phyloP scores from a whole-genome alignment of 805 yeast species.

The Blastobotrys mokoenaii region DNA sequence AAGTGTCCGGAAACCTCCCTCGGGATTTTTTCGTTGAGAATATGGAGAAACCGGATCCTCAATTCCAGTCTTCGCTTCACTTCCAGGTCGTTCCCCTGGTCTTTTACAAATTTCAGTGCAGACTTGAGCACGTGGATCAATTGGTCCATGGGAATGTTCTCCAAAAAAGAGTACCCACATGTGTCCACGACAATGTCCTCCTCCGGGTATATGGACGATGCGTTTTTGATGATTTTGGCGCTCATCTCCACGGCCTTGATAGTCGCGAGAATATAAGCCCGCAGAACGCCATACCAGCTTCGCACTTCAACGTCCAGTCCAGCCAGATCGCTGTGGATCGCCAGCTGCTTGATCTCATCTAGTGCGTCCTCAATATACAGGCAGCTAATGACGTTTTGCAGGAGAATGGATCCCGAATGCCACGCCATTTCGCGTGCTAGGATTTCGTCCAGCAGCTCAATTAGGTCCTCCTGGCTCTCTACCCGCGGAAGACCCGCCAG shows the following conservation, averaged over 20 bases:
- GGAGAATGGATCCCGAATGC: slow-evolving; percentile 65
- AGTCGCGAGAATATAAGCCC: slow-evolving; percentile 20
- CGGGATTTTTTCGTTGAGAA: slow-evolving; percentile 14
- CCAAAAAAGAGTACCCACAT: slow-evolving; percentile 44
- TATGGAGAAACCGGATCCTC: slow-evolving; percentile 18
- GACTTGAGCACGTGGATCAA: slow-evolving; percentile 19
- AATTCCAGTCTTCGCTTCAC: slow-evolving; percentile 12
- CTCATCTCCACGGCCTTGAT: slow-evolving; percentile 19
- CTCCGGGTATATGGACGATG: slow-evolving; percentile 24
- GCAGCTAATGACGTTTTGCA: slow-evolving; percentile 73
- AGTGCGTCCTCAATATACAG: slow-evolving; percentile 59
- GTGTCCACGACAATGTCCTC: slow-evolving; percentile 35
- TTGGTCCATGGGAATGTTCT: slow-evolving; percentile 13
- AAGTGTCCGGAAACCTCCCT: background rate
- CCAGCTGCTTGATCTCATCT: slow-evolving; percentile 19
- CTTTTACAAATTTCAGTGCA: slow-evolving; percentile 37
- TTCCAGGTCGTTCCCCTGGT: slow-evolving; percentile 50
- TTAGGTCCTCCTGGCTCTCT: slow-evolving; percentile 34
- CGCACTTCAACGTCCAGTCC: slow-evolving; percentile 1
- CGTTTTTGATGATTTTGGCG: slow-evolving; percentile 13
- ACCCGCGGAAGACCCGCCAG: slow-evolving; percentile 33
- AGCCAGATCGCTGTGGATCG: slow-evolving; percentile 2
- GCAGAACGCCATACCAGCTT: slow-evolving; percentile 16
- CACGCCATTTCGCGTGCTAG: slow-evolving; percentile 54
- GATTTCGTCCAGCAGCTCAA: slow-evolving; percentile 46